Base-by-base conservation (phyloP, 371 early-diverging fungal genomes). In the Mucor ambiguus region DNA sequence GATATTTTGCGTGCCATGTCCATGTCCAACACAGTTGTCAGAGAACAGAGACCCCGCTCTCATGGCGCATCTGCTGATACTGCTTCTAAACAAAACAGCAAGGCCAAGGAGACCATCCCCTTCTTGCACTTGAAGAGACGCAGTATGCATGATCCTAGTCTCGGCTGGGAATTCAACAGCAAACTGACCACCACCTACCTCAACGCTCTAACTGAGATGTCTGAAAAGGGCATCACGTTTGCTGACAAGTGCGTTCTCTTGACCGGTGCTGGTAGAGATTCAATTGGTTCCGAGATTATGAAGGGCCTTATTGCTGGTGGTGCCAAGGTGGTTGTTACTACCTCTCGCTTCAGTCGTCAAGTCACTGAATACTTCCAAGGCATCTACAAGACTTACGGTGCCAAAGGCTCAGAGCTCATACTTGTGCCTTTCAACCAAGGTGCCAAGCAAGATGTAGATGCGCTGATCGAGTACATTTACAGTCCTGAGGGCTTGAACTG, bases 381-480 rank as follows among this genome's bases (percentile, higher is more conserved):
- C 48, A 89, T 95, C 74, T 97, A 94, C 83, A 90, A 93, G 72
- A 79, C 82, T 26, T 87, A 89, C 71, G 98, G 98, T 24, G 89
- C 96, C 52, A 92, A 92, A 78, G 95, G 95, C 30, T 89, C 94
- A 2, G 85, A 89, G 48, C 84, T 98, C 49, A 83, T 96, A 26
- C 91, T 97, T 16, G 94, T 97, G 33, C 98, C 98, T 26, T 98
- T 95, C 87, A 98, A 98, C 79, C 95, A 93, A 68, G 97, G 90
- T 54, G 95, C 96, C n/a, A 85, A 89, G 74, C 87, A 88, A 69
- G 98, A 98, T 79, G 87, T 92, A 16, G 83, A 88, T 61, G 81
- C 86, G n/a, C 77, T 98, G 7, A 83, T 97, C 57, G 79, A 91
- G 69, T 95, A 94, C 82, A 92, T 97, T 60, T 97, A 96, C 79